These are phyloP conservation scores for Fragaria nilgerrensis DNA, from an alignment of 306 rosid species.

Conservation along the genomic window DNA sequence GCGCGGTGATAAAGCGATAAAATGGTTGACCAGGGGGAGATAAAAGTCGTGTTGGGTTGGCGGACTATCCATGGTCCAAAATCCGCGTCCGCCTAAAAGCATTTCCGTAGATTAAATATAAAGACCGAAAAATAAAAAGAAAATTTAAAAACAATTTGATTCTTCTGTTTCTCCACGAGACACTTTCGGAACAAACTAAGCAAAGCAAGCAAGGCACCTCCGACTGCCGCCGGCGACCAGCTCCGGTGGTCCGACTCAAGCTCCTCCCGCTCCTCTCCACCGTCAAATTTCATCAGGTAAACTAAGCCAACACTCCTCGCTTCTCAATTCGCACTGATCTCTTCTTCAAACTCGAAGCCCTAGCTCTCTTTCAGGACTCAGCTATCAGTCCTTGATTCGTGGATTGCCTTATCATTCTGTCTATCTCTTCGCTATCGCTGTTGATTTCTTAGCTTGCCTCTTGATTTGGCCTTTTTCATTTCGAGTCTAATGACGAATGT, in stretches of 20 bases:
- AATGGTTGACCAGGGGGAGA: background rate
- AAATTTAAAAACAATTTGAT: background rate
- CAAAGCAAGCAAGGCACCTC: background rate
- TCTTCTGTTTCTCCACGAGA: background rate
- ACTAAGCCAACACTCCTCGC: background rate
- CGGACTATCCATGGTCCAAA: constrained; percentile 2
- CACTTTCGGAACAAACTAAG: background rate
- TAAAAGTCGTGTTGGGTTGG: constrained; percentile 8
- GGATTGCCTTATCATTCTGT: background rate
- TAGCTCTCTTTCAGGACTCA: background rate
- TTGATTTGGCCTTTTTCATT: background rate
- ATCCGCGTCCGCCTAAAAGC: background rate
- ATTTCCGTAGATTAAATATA: background rate
- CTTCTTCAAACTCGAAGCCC: background rate
- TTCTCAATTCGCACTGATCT: background rate
- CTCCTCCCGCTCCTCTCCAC: background rate
- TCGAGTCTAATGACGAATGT: background rate
- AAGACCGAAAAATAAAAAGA: background rate
- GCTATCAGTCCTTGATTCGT: background rate
- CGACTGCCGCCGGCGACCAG: background rate
- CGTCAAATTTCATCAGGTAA: background rate
- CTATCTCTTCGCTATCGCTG: background rate
- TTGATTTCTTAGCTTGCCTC: background rate
- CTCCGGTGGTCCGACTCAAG: background rate
- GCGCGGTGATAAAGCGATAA: background rate